phyloP scores from a whole-genome alignment of 2,329 filamentous ascomycete species.

The Neofusicoccum laricinum region DNA sequence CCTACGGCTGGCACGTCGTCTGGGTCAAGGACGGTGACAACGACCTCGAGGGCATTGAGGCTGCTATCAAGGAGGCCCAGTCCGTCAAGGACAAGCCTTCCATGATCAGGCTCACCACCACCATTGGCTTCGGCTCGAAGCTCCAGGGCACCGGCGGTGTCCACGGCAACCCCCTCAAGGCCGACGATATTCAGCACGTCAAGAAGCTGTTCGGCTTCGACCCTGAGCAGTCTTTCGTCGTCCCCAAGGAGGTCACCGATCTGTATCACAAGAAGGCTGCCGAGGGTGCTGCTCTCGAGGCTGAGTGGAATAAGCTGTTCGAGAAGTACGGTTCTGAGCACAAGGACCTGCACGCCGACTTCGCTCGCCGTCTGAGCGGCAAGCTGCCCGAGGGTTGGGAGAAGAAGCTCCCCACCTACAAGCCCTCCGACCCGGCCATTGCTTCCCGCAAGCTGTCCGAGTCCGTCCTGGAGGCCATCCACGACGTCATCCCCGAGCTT shows the following conservation, averaged over 20 bases:
- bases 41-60: constrained; percentile 84
- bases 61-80: constrained; percentile 80
- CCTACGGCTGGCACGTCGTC: constrained; percentile 93
- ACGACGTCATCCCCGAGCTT: constrained; percentile 80
- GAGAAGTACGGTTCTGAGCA: constrained; percentile 79
- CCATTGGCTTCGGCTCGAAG: constrained; percentile 93
- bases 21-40: constrained; percentile 83
- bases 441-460: constrained; percentile 97
- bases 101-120: constrained; percentile 94
- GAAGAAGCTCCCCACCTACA: constrained; percentile 89
- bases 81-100: constrained; percentile 93
- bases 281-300: constrained; percentile 82
- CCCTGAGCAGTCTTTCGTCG: constrained; percentile 86
- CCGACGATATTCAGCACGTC: constrained; percentile 87
- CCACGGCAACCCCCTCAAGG: constrained; percentile 93
- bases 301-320: constrained; percentile 93
- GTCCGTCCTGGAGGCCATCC: constrained; percentile 84
- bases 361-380: constrained; percentile 73
- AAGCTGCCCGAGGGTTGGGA: constrained; percentile 96
- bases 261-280: constrained; percentile 79
- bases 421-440: constrained; percentile 75
- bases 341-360: constrained; percentile 76
- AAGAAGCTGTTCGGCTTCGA: constrained; percentile 97
- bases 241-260: constrained; percentile 94
- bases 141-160: constrained; percentile 92